Evolutionary conservation across 2,329 filamentous ascomycete species (phyloP).

Genomic region (Magnaporthiopsis incrustans): DNA sequence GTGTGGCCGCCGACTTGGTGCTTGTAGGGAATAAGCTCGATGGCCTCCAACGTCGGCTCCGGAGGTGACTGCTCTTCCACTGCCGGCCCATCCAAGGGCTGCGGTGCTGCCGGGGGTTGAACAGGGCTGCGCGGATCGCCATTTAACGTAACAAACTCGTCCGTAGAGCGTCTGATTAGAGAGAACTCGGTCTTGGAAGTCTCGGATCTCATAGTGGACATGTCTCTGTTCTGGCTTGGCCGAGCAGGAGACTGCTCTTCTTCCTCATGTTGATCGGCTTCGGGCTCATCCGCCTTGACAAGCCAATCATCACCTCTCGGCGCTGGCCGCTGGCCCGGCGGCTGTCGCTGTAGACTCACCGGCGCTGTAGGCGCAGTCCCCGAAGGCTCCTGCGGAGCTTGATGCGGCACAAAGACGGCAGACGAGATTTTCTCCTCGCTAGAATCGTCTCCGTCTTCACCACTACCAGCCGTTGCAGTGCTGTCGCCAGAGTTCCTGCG

Average conservation of each 20-base stretch:
- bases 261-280: conserved; percentile 20
- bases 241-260: not conserved
- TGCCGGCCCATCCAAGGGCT: not conserved
- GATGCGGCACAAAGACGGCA: conserved; percentile 73
- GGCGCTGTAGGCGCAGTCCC: not conserved
- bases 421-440: conserved; percentile 84
- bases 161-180: not conserved
- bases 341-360: not conserved
- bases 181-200: not conserved
- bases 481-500: conserved; percentile 31
- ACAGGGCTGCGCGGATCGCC: not conserved
- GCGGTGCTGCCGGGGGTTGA: not conserved
- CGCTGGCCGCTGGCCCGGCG: not conserved
- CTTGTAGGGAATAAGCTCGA: conserved; percentile 92
- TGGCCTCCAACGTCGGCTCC: conserved; percentile 69
- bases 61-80: conserved; percentile 28
- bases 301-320: conserved; percentile 33
- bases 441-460: conserved; percentile 51
- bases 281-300: conserved; percentile 48
- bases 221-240: not conserved
- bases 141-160: not conserved
- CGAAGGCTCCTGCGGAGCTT: conserved; percentile 31
- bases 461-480: conserved; percentile 28
- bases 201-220: not conserved
- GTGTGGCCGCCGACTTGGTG: conserved; percentile 97